Percentiles rank a stretch among this genome's conserved stretches.
Conservation (phyloP, 345 rosid species). For the Gossypium stocksii region DNA sequence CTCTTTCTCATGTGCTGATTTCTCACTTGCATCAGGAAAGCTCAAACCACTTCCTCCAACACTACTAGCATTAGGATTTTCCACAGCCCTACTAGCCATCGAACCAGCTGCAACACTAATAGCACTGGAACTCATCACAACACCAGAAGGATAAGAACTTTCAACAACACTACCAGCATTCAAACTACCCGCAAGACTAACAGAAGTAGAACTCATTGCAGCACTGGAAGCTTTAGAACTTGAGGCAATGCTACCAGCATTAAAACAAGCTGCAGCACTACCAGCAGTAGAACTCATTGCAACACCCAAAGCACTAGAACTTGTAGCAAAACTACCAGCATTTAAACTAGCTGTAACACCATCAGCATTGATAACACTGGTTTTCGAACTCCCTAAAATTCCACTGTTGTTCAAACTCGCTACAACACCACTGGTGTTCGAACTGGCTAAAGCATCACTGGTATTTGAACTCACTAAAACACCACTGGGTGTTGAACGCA, state of each 20-base stretch:
- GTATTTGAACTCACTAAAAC: neutral
- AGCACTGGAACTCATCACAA: constrained; percentile 15
- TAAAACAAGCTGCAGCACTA: neutral
- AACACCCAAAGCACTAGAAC: neutral
- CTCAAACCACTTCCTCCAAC: constrained; percentile 23
- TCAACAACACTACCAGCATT: constrained; percentile 15
- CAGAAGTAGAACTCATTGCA: constrained; percentile 1
- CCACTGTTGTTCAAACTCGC: too few relatives aligned
- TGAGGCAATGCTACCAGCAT: constrained; percentile 1
- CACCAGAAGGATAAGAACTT: constrained; percentile 20
- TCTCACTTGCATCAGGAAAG: constrained; percentile 27
- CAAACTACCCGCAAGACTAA: neutral
- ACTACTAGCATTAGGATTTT: neutral
- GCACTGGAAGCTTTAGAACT: constrained; percentile 21
- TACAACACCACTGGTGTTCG: neutral
- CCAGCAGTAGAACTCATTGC: neutral
- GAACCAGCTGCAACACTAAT: neutral
- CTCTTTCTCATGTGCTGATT: constrained; percentile 14
- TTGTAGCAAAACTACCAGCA: constrained; percentile 1
- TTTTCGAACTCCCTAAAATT: constrained; percentile 1
- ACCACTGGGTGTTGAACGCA: constrained; percentile 17
- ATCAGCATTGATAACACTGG: constrained; percentile 5
- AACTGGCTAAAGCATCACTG: constrained; percentile 14
- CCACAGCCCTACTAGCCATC: neutral
- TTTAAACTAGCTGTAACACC: constrained; percentile 13